Evolutionary conservation across 148 eudicot species (phyloP).

Genomic region (Camellia sinensis): DNA sequence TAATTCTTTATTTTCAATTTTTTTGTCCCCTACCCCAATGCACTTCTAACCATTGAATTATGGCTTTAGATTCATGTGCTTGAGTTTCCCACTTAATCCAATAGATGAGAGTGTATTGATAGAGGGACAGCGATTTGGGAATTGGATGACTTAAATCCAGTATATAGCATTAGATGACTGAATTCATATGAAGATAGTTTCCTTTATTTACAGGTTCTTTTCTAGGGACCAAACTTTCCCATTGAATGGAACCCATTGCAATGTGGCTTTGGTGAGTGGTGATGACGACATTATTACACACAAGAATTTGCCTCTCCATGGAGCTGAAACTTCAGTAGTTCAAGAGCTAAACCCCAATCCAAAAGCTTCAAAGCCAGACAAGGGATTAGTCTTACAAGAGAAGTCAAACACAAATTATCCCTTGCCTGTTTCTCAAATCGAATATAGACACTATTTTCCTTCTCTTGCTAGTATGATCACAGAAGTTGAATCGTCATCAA

Average conservation of each 20-base stretch:
- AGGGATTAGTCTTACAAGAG: neutral
- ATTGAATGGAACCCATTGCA: slow-evolving; percentile 8
- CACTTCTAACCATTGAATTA: no score
- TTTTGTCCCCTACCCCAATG: no score
- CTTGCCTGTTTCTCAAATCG: no score
- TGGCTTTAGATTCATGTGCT: no score
- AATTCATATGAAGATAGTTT: no score
- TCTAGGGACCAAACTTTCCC: neutral
- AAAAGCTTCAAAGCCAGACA: neutral
- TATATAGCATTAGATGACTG: no score
- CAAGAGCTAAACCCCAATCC: no score
- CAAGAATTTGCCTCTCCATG: neutral
- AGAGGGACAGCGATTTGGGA: no score
- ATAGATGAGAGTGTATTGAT: no score
- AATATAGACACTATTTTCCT: neutral
- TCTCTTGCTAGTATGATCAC: neutral
- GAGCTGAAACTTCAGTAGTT: neutral
- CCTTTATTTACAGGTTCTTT: slow-evolving; percentile 4
- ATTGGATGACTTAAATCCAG: no score
- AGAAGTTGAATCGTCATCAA: neutral
- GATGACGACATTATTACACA: neutral
- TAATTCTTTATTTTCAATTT: no score
- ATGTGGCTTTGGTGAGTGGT: neutral
- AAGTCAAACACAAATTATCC: neutral
- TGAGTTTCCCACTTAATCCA: no score